Evolutionary conservation across 2,329 filamentous ascomycete species (phyloP).

Genomic region (Paracorniculantispora psalliotae): DNA sequence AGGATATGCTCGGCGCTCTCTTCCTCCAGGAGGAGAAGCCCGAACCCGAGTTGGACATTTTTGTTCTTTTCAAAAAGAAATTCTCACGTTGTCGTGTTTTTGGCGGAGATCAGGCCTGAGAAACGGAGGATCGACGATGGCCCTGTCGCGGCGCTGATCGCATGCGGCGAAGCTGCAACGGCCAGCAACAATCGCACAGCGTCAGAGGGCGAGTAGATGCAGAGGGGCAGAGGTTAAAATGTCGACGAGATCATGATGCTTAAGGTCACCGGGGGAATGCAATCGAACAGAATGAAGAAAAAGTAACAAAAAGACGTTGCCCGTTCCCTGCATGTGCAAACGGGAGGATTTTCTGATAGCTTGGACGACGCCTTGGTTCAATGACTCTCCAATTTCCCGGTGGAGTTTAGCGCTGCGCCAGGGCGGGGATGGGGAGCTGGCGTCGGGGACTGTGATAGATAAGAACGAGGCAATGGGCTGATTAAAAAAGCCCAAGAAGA

Average conservation of each 20-base stretch:
- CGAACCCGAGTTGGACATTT: slow-evolving; percentile 44
- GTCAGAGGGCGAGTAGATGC: not conserved
- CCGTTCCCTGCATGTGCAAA: slow-evolving; percentile 1
- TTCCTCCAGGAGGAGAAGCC: slow-evolving; percentile 47
- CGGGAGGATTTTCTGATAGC: slow-evolving; percentile 4
- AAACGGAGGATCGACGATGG: not conserved
- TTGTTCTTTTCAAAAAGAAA: not conserved
- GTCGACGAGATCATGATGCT: not conserved
- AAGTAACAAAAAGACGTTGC: not conserved
- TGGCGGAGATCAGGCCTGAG: not conserved
- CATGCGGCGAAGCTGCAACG: not conserved
- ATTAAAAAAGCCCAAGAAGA: too few relatives aligned
- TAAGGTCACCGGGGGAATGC: too few relatives aligned
- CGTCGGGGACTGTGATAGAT: not conserved
- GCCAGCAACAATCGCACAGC: not conserved
- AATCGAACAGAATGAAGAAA: not conserved
- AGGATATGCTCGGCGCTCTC: slow-evolving; percentile 32
- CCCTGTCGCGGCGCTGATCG: not conserved
- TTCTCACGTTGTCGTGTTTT: not conserved
- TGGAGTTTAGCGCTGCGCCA: slow-evolving; percentile 5
- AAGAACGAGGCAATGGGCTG: not conserved
- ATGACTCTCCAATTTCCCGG: slow-evolving; percentile 6
- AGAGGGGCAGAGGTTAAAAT: not conserved
- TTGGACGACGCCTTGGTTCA: not conserved
- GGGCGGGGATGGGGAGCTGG: not conserved